A percentile compares a stretch with the other conserved stretches of the same genome.
These are phyloP conservation scores for Bipolaris zeicola DNA, from an alignment of 2,329 filamentous ascomycete genomes.

Conservation along the genomic window DNA sequence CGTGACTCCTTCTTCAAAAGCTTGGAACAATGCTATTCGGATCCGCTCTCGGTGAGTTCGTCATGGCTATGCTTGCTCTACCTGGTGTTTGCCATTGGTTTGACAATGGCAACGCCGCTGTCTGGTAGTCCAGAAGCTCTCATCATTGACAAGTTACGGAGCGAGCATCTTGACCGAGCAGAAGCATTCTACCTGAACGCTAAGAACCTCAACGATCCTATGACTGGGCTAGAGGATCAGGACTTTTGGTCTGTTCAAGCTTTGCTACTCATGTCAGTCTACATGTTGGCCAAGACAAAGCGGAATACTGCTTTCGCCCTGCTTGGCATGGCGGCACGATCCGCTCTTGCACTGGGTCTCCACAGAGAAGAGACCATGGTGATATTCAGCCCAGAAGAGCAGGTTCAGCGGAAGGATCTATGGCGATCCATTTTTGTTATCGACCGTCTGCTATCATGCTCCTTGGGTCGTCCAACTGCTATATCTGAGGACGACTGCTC, in stretches of 20 bases:
- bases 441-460: conserved; percentile 67
- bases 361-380: conserved; percentile 65
- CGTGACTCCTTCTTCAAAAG: conserved; percentile 56
- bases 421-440: conserved; percentile 70
- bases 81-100: conserved; percentile 66
- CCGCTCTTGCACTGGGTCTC: conserved; percentile 66
- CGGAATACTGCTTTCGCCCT: conserved; percentile 68
- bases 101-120: conserved; percentile 62
- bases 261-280: conserved; percentile 67
- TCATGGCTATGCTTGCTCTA: conserved; percentile 65
- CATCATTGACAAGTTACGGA: conserved; percentile 59
- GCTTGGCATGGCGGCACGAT: conserved; percentile 65
- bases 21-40: conserved; percentile 61
- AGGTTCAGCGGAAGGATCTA: conserved; percentile 60
- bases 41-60: conserved; percentile 58
- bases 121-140: conserved; percentile 56
- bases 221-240: conserved; percentile 63
- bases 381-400: conserved; percentile 57
- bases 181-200: conserved; percentile 68
- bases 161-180: conserved; percentile 58
- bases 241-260: conserved; percentile 71
- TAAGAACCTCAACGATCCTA: conserved; percentile 57
- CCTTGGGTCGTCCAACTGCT: conserved; percentile 65
- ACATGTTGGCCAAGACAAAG: conserved; percentile 66
- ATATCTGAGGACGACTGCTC: conserved; percentile 69